A percentile compares a stretch with the other conserved stretches of the same genome.
Evolutionary conservation across 164 flowering plant species (phyloP).

Genomic region (Cinnamomum micranthum): DNA sequence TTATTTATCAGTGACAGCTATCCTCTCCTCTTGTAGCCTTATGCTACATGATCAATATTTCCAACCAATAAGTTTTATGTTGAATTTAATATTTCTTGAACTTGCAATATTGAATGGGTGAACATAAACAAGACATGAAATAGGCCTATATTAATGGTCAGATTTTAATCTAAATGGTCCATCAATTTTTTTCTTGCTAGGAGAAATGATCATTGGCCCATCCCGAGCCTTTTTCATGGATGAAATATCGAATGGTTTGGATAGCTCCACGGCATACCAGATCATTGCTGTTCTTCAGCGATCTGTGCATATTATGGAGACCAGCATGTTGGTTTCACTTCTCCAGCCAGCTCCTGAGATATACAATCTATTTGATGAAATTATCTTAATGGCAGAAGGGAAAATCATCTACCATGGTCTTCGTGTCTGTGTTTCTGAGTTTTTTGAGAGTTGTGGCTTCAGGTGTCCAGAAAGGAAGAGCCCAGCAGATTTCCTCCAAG

Average conservation of each 20-base stretch:
- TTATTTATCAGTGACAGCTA: too few relatives aligned
- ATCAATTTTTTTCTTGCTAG: slow-evolving; percentile 14
- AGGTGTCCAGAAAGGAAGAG: slow-evolving; percentile 41
- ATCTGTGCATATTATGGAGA: slow-evolving; percentile 27
- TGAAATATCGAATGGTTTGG: slow-evolving; percentile 50
- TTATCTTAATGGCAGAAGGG: slow-evolving; percentile 44
- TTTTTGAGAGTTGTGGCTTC: slow-evolving; percentile 44
- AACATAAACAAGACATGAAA: background rate
- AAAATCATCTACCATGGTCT: slow-evolving; percentile 39
- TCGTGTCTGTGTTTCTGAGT: slow-evolving; percentile 23
- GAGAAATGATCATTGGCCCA: slow-evolving; percentile 51
- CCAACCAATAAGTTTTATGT: too few relatives aligned
- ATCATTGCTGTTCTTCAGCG: slow-evolving; percentile 39
- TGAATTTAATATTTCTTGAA: too few relatives aligned
- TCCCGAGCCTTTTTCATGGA: slow-evolving; percentile 42
- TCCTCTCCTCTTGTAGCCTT: too few relatives aligned
- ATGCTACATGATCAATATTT: too few relatives aligned
- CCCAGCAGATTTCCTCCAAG: slow-evolving; percentile 18
- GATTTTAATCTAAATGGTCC: background rate
- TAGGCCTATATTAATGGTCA: background rate
- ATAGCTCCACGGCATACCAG: slow-evolving; percentile 49
- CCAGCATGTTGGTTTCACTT: slow-evolving; percentile 25
- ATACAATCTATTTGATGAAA: slow-evolving; percentile 27
- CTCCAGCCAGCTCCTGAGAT: slow-evolving; percentile 1
- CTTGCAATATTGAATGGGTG: background rate